Conservation (phyloP, 2,329 filamentous ascomycete genomes). For the Ceratocystiopsis sp. region DNA sequence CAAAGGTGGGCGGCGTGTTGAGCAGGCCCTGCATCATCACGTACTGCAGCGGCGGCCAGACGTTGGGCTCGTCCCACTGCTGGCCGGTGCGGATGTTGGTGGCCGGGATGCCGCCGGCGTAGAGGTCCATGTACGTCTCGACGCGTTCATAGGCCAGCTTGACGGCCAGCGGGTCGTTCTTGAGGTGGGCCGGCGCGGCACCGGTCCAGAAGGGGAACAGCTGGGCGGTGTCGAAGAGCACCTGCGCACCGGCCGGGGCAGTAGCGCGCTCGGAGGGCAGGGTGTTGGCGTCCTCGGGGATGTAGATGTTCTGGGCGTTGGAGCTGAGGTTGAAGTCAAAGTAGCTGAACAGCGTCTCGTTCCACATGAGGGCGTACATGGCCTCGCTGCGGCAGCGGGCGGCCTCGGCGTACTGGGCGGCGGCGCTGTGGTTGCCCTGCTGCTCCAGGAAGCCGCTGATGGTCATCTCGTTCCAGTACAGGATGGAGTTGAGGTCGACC, state of each 20-base stretch:
- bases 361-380: constrained; percentile 49
- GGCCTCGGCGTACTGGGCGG: constrained; percentile 28
- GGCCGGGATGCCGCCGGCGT: constrained; percentile 40
- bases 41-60: constrained; percentile 53
- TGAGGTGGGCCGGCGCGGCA: constrained; percentile 39
- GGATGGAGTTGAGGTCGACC: constrained; percentile 50
- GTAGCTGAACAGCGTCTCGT: constrained; percentile 42
- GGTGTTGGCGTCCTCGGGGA: constrained; percentile 23
- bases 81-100: constrained; percentile 44
- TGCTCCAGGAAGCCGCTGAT: constrained; percentile 37
- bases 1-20: constrained; percentile 40
- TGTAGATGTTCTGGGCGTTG: constrained; percentile 34
- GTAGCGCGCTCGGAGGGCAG: constrained; percentile 8
- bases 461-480: constrained; percentile 47
- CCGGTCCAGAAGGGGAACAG: constrained; percentile 56
- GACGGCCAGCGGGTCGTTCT: constrained; percentile 40
- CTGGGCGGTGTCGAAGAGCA: constrained; percentile 40
- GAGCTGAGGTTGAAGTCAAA: constrained; percentile 55
- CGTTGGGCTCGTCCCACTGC: constrained; percentile 56
- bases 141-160: constrained; percentile 36
- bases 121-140: constrained; percentile 30
- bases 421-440: constrained; percentile 31
- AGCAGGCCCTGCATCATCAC: constrained; percentile 44
- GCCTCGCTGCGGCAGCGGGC: constrained; percentile 39
- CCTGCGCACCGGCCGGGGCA: constrained; percentile 37